These are phyloP conservation scores for Camelina sativa DNA, from an alignment of 345 rosid species.

Conservation along the genomic window DNA sequence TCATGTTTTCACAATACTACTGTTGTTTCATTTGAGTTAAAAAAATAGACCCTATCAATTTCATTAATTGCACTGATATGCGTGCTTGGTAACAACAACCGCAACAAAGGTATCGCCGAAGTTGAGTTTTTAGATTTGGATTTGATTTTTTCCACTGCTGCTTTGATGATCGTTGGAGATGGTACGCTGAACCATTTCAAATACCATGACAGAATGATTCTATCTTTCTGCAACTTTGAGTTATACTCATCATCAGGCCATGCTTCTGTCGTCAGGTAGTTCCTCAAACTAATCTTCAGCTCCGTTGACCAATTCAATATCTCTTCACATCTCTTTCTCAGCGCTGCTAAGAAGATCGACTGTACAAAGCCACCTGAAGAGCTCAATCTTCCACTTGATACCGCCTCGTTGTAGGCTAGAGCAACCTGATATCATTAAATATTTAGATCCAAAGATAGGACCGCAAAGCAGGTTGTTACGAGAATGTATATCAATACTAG, in stretches of 20 bases:
- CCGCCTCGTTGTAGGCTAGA: slow-evolving; percentile 75
- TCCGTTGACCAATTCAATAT: slow-evolving; percentile 51
- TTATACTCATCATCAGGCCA: slow-evolving; percentile 51
- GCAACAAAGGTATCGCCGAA: slow-evolving; percentile 63
- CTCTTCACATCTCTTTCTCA: slow-evolving; percentile 73
- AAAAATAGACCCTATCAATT: slow-evolving; percentile 52
- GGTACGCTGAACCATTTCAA: slow-evolving; percentile 83
- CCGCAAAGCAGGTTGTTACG: slow-evolving; percentile 1
- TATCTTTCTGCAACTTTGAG: slow-evolving; percentile 44
- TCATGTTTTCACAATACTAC: slow-evolving; percentile 18
- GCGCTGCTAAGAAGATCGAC: slow-evolving; percentile 67
- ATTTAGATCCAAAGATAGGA: slow-evolving; percentile 2
- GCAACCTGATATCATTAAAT: slow-evolving; percentile 62
- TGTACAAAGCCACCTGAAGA: slow-evolving; percentile 73
- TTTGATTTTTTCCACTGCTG: slow-evolving; percentile 56
- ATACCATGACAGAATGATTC: slow-evolving; percentile 73
- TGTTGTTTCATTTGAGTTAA: slow-evolving; percentile 26
- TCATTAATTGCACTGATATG: slow-evolving; percentile 59
- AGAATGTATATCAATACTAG: not conserved
- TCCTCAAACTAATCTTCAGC: slow-evolving; percentile 48
- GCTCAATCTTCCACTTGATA: slow-evolving; percentile 66
- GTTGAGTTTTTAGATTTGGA: slow-evolving; percentile 48
- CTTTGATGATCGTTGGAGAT: slow-evolving; percentile 56
- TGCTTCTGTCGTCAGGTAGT: slow-evolving; percentile 60
- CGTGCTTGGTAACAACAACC: slow-evolving; percentile 69